phyloP scores from a whole-genome alignment of 345 rosid species.

The Arabis alpina region DNA sequence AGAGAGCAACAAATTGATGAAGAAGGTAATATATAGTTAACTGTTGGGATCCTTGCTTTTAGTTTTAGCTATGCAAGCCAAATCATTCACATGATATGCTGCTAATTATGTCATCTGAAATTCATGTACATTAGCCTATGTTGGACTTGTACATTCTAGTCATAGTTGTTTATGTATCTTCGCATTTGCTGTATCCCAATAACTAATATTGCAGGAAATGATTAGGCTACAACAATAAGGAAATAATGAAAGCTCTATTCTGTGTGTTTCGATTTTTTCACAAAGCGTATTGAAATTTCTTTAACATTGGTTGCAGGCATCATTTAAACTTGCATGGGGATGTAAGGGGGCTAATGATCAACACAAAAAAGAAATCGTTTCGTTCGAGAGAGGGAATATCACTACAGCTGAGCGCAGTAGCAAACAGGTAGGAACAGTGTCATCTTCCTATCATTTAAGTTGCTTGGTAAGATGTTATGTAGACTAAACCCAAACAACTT shows the following conservation, averaged over 20 bases:
- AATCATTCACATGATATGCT: not conserved
- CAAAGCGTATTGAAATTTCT: not conserved
- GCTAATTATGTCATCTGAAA: not conserved
- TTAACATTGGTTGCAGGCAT: conserved; percentile 64
- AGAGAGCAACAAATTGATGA: conserved; percentile 56
- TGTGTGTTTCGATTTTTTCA: not conserved
- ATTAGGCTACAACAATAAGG: not conserved
- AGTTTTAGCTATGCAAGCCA: conserved; percentile 7
- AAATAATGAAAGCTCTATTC: not conserved
- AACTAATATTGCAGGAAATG: conserved; percentile 17
- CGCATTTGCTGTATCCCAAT: conserved; percentile 10
- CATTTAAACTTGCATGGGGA: conserved; percentile 96
- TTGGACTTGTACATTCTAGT: conserved; percentile 4
- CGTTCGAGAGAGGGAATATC: conserved; percentile 94
- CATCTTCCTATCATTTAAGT: conserved; percentile 6
- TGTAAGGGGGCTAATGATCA: conserved; percentile 87
- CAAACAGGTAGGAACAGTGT: conserved; percentile 65
- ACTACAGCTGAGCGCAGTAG: conserved; percentile 90
- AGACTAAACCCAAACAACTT: conserved; percentile 41
- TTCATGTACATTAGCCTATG: not conserved
- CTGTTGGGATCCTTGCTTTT: conserved; percentile 1
- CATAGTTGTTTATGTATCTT: not conserved
- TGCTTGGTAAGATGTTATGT: conserved; percentile 5
- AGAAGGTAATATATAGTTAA: conserved; percentile 61
- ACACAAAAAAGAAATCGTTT: conserved; percentile 93